Conservation (phyloP, 106 monocot genomes). For the Phalaenopsis aphrodite region DNA sequence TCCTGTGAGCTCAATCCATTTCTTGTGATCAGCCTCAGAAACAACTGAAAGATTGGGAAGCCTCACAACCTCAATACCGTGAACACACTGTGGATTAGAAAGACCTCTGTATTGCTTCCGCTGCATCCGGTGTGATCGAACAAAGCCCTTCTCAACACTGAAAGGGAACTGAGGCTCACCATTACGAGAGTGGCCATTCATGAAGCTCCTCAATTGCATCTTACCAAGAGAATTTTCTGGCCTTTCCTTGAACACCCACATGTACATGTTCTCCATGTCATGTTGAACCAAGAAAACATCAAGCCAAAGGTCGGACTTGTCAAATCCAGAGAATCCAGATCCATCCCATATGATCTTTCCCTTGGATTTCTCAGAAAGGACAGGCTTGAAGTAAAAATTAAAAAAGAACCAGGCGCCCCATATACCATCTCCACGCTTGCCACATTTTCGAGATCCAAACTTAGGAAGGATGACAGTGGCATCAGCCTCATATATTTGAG, state of each 20-base stretch:
- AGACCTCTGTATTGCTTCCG: slow-evolving; percentile 56
- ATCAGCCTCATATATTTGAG: slow-evolving; percentile 37
- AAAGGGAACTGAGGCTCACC: slow-evolving; percentile 58
- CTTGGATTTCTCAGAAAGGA: slow-evolving; percentile 45
- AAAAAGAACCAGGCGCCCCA: slow-evolving; percentile 80
- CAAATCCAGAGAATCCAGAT: slow-evolving; percentile 28
- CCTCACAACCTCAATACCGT: slow-evolving; percentile 47
- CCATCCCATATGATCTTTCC: slow-evolving; percentile 33
- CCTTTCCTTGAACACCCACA: slow-evolving; percentile 59
- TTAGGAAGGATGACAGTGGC: slow-evolving; percentile 27
- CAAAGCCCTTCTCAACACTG: slow-evolving; percentile 44
- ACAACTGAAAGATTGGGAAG: slow-evolving; percentile 32
- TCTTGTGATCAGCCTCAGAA: slow-evolving; percentile 39
- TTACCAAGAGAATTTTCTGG: slow-evolving; percentile 47
- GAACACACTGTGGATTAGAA: slow-evolving; percentile 59
- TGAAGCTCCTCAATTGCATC: slow-evolving; percentile 57
- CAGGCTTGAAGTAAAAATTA: slow-evolving; percentile 56
- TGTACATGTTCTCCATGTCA: slow-evolving; percentile 67
- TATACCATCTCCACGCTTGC: slow-evolving; percentile 47
- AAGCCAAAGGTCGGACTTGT: slow-evolving; percentile 38
- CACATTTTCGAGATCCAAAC: slow-evolving; percentile 32
- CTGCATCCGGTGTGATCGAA: slow-evolving; percentile 55
- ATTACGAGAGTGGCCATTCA: slow-evolving; percentile 52
- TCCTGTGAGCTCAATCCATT: slow-evolving; percentile 48
- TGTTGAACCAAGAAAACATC: slow-evolving; percentile 56